A percentile compares a stretch with the other conserved stretches of the same genome.
Conservation (phyloP, 164 flowering plant genomes). For the Berberis thunbergii region DNA sequence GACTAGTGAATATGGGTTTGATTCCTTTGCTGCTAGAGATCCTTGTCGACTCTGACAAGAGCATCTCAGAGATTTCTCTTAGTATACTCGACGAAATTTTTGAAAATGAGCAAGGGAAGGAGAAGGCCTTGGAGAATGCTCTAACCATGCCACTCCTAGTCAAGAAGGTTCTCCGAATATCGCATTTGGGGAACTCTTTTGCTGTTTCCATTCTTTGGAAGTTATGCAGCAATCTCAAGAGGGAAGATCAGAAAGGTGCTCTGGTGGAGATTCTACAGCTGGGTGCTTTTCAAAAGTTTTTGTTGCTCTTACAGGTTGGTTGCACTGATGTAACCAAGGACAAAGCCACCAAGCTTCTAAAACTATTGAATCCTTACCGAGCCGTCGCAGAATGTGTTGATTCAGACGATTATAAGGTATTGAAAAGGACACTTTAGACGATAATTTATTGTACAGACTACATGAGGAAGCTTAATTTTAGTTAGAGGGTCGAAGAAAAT, state of each 20-base stretch:
- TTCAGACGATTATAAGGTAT: conserved; percentile 58
- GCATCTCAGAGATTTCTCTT: conserved; percentile 58
- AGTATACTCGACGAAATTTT: conserved; percentile 49
- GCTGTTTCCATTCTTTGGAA: conserved; percentile 63
- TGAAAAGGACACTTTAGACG: conserved; percentile 24
- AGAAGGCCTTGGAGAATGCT: conserved; percentile 32
- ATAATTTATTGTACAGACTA: too few species aligned
- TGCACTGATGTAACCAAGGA: conserved; percentile 60
- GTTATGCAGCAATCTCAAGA: conserved; percentile 38
- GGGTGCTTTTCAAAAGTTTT: conserved; percentile 76
- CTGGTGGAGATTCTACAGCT: conserved; percentile 50
- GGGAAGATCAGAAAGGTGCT: conserved; percentile 20
- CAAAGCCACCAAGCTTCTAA: conserved; percentile 65
- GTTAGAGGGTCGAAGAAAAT: too few species aligned
- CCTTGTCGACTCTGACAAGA: conserved; percentile 43
- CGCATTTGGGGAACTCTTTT: conserved; percentile 55
- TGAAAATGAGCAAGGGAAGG: conserved; percentile 23
- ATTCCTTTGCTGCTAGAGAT: conserved; percentile 42
- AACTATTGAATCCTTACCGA: conserved; percentile 49
- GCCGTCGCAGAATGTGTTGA: conserved; percentile 52
- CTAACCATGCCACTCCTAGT: conserved; percentile 56
- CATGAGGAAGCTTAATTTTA: too few species aligned
- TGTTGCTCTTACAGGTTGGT: conserved; percentile 72
- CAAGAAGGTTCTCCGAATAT: conserved; percentile 65
- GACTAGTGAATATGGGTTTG: conserved; percentile 40